phyloP scores from a whole-genome alignment of 305 asterid genomes.

The Fraxinus dipetala region DNA sequence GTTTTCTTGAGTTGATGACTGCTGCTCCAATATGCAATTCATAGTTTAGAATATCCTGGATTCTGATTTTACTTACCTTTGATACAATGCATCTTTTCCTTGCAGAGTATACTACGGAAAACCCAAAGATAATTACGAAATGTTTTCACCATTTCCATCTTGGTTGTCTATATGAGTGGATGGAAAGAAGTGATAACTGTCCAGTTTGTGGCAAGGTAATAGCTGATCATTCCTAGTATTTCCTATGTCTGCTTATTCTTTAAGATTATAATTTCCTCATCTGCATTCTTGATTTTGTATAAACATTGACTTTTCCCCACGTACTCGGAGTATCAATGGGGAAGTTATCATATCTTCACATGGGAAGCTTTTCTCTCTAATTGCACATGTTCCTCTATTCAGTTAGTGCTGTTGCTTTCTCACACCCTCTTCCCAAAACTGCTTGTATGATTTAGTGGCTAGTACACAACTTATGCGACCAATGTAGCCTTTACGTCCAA shows the following conservation, averaged over 20 bases:
- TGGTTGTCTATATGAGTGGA: slow-evolving; percentile 97
- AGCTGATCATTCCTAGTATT: not conserved
- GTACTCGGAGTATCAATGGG: not conserved
- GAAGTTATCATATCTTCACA: not conserved
- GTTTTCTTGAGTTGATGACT: slow-evolving; percentile 14
- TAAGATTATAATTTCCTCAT: not conserved
- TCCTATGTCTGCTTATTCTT: slow-evolving; percentile 8
- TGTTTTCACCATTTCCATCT: slow-evolving; percentile 91
- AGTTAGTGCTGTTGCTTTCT: not conserved
- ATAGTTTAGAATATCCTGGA: not conserved
- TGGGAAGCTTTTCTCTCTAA: not conserved
- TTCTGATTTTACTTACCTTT: slow-evolving; percentile 15
- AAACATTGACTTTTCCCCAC: slow-evolving; percentile 3
- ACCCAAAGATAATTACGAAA: slow-evolving; percentile 75
- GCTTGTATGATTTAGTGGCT: not conserved
- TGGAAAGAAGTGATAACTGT: slow-evolving; percentile 94
- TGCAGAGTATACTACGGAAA: slow-evolving; percentile 77
- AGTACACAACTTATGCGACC: not conserved
- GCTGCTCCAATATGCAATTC: not conserved
- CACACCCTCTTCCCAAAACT: not conserved
- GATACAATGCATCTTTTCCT: slow-evolving; percentile 5
- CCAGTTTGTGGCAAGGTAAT: slow-evolving; percentile 91
- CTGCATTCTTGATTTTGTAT: slow-evolving; percentile 14
- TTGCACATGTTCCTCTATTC: not conserved
- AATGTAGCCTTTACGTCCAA: not conserved